Conservation (phyloP, 306 rosid genomes). For the Vigna nakashimae region DNA sequence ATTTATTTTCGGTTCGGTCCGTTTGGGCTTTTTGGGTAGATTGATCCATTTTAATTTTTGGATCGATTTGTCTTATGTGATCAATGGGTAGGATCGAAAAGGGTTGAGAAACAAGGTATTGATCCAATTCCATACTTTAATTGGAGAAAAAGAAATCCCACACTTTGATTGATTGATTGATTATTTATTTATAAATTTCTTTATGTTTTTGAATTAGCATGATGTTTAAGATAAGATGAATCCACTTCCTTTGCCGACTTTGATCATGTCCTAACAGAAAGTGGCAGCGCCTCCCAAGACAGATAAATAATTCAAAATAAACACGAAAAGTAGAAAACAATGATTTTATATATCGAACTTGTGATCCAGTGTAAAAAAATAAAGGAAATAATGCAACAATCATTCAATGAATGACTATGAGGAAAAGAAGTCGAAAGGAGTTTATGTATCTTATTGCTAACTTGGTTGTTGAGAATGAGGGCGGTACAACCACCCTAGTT, state of each 20-base stretch:
- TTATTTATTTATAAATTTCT: no score
- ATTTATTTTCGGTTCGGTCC: no score
- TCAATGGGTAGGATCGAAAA: not conserved
- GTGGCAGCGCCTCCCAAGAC: no score
- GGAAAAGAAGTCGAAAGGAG: not conserved
- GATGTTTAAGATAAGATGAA: no score
- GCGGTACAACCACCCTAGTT: not conserved
- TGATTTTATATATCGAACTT: not conserved
- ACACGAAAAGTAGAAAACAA: slow-evolving; percentile 18
- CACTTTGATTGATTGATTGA: no score
- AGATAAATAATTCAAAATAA: not conserved
- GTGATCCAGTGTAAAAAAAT: not conserved
- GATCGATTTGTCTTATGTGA: no score
- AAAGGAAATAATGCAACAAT: not conserved
- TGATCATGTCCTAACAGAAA: no score
- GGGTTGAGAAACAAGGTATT: not conserved
- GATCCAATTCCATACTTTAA: not conserved
- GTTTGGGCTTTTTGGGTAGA: no score
- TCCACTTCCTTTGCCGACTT: no score
- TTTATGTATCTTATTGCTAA: not conserved
- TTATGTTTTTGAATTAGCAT: no score
- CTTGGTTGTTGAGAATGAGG: not conserved
- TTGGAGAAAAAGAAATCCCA: no score
- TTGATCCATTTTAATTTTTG: no score
- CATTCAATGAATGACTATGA: not conserved